phyloP scores from a whole-genome alignment of 306 rosid genomes.

The Cucumis hystrix region DNA sequence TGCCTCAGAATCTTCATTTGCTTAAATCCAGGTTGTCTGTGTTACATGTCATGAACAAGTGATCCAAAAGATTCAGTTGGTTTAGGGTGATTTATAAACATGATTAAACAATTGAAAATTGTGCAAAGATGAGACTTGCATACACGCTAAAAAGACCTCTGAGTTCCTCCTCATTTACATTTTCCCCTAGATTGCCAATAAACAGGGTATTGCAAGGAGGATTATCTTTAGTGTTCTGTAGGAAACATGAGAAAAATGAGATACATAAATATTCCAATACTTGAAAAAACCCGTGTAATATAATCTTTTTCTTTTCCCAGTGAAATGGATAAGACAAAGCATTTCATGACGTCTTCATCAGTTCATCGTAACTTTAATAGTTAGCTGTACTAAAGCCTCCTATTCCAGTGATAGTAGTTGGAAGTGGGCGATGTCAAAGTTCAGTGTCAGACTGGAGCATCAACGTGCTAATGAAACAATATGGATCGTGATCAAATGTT shows the following conservation, averaged over 20 bases:
- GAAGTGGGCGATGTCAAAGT: not conserved
- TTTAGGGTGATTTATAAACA: not conserved
- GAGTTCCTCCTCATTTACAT: conserved; percentile 91
- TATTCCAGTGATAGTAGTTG: not conserved
- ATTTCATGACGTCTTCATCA: not conserved
- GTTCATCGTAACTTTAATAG: not conserved
- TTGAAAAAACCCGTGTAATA: not conserved
- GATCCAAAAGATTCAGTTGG: not conserved
- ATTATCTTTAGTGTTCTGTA: conserved; percentile 93
- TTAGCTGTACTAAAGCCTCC: not conserved
- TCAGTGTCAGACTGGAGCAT: not conserved
- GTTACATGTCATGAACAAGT: conserved; percentile 13
- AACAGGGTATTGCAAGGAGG: conserved; percentile 98
- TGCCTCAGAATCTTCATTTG: conserved; percentile 97
- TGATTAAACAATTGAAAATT: not conserved
- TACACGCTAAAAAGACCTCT: conserved; percentile 86
- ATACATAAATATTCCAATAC: not conserved
- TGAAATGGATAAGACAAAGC: not conserved
- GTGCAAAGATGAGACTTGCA: conserved; percentile 24
- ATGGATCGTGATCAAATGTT: not conserved
- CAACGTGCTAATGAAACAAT: not conserved
- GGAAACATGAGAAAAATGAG: not conserved
- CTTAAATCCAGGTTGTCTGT: conserved; percentile 97
- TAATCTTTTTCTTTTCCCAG: not conserved
- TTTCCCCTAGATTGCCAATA: conserved; percentile 97